A percentile compares a stretch with the other conserved stretches of the same genome.
Evolutionary conservation across 2,329 filamentous ascomycete species (phyloP).

Genomic region (Paraphoma sp.): DNA sequence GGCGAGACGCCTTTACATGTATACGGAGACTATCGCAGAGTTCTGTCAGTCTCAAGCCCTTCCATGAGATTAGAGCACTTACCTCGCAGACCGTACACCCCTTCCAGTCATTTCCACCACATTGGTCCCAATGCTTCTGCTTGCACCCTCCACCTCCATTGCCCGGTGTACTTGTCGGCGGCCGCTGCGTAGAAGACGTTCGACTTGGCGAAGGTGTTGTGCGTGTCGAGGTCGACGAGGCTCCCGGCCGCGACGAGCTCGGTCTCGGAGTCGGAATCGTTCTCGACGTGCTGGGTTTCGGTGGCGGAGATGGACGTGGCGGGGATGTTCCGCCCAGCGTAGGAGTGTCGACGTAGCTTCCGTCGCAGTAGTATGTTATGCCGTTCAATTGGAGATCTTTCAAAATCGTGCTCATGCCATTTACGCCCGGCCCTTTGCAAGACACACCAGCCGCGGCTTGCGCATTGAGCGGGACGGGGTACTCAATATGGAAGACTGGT

Average conservation of each 20-base stretch:
- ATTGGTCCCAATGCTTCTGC: conserved; percentile 40
- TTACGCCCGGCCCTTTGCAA: conserved; percentile 57
- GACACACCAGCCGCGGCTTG: conserved; percentile 41
- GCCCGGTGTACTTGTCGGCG: conserved; percentile 28
- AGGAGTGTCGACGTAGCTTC: conserved; percentile 35
- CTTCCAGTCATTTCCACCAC: conserved; percentile 38
- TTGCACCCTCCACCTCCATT: conserved; percentile 26
- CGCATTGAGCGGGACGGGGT: conserved; percentile 47
- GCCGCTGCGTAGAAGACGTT: conserved; percentile 14
- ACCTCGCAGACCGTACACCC: conserved; percentile 38
- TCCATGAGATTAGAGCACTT: too few relatives aligned
- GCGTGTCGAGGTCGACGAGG: conserved; percentile 7
- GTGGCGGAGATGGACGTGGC: conserved; percentile 15
- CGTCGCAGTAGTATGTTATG: conserved; percentile 63
- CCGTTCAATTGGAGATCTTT: conserved; percentile 68
- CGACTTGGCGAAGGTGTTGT: conserved; percentile 4
- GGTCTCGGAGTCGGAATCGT: neutral
- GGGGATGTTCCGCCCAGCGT: conserved; percentile 30
- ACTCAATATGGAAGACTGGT: conserved; percentile 44
- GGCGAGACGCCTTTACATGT: conserved; percentile 35
- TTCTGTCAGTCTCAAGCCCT: too few relatives aligned
- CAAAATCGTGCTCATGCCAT: conserved; percentile 67
- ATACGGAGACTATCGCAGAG: conserved; percentile 27
- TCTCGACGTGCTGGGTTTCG: conserved; percentile 5
- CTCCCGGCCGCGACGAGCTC: neutral